Evolutionary conservation across 2,329 filamentous ascomycete genomes (phyloP).

Genomic region (Aspergillus amoenus): DNA sequence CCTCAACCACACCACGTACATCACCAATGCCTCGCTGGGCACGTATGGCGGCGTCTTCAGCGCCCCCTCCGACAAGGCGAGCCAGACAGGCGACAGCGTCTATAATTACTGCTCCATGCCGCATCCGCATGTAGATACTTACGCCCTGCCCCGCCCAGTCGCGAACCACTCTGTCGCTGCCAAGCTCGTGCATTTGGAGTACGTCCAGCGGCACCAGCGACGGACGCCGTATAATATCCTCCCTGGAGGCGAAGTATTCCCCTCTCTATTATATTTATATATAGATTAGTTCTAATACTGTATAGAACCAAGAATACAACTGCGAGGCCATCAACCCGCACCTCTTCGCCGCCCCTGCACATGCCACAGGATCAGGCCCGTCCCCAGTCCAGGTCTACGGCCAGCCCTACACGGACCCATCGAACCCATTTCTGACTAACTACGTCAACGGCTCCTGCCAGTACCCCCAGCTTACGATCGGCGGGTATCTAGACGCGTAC

Average conservation of each 20-base stretch:
- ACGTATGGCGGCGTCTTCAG: slow-evolving; percentile 40
- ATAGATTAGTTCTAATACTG: background rate
- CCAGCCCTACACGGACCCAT: slow-evolving; percentile 36
- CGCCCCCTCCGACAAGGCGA: slow-evolving; percentile 24
- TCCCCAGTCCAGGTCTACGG: slow-evolving; percentile 31
- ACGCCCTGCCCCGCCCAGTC: slow-evolving; percentile 30
- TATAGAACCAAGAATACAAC: slow-evolving; percentile 37
- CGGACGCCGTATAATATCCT: slow-evolving; percentile 42
- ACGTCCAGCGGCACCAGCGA: slow-evolving; percentile 41
- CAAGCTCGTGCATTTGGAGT: slow-evolving; percentile 39
- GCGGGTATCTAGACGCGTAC: slow-evolving; percentile 38
- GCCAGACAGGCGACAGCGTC: slow-evolving; percentile 26
- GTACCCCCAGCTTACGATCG: slow-evolving; percentile 41
- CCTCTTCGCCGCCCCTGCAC: slow-evolving; percentile 32
- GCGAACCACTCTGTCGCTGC: slow-evolving; percentile 26
- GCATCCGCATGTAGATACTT: slow-evolving; percentile 35
- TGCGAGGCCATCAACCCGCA: slow-evolving; percentile 39
- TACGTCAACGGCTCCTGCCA: slow-evolving; percentile 39
- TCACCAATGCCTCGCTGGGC: slow-evolving; percentile 34
- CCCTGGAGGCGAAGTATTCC: slow-evolving; percentile 36
- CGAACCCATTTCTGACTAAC: slow-evolving; percentile 32
- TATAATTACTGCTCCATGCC: slow-evolving; percentile 45
- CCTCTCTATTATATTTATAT: too few species aligned
- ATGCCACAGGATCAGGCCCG: slow-evolving; percentile 11
- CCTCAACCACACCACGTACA: slow-evolving; percentile 39